Evolutionary conservation across 495 filamentous ascomycete species (phyloP), one percentile per base, ranked within the genome.

Genomic region (Hypoxylon intermedium): DNA sequence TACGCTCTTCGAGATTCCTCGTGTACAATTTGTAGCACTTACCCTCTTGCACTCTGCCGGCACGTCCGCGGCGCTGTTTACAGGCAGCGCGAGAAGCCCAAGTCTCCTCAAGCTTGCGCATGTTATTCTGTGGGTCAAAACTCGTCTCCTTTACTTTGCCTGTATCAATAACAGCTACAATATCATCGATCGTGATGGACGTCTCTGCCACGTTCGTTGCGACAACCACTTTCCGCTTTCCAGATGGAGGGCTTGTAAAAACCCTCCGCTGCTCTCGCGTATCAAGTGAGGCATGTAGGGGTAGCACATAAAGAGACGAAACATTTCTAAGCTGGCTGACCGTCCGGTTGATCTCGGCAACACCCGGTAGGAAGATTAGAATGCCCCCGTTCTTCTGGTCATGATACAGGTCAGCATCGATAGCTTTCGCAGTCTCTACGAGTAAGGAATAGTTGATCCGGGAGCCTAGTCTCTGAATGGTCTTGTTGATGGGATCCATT

Each of bases 201-300:
- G 94, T 98, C 70, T 98, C 94, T 2, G 94, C 94, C 12, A 98
- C 93, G 63, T 98, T 98, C 12, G 94, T 98, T 1, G 94, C 89
- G 9, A 90, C 89, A 18, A 98, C 88, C 33, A 98, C 86, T 75
- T 98, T 98, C 18, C 94, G 80, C 73, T 89, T 91, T 1, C 91
- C 92, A 16, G 72, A 72, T 0, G 94, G 92, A 1, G 94, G 78
- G 20, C 76, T 81, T 12, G 83, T 80, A 71, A 98, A 98, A 3
- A 98, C 94, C 38, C 85, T 85, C 13, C 87, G 85, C 70, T 98
- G 94, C 52, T 98, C 93, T 12, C 80, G 79, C 15, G 93, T 90
- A 50, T 90, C 86, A 11, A 98, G 83, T 6, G 93, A 96, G 6
- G 94, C 94, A 73, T 98, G 95, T 11, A 98, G 81, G 1, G 95